Conservation (phyloP, 495 filamentous ascomycete species). For the Astrothelium subdiscretum region DNA sequence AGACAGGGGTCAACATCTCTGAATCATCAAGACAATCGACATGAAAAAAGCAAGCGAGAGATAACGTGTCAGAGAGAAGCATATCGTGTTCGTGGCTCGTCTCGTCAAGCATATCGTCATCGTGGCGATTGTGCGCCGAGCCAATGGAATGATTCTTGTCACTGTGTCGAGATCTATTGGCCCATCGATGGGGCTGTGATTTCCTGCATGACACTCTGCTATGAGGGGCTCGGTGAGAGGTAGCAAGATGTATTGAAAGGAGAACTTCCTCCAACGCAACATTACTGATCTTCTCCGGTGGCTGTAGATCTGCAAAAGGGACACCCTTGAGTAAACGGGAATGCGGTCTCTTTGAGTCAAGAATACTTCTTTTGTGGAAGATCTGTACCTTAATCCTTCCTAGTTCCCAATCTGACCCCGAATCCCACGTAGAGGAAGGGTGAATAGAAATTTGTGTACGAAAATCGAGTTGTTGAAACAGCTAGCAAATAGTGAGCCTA, state of each 20-base stretch:
- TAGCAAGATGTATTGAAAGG: conserved; percentile 7
- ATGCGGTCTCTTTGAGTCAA: not conserved
- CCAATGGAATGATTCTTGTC: not conserved
- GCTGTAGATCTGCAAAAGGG: conserved; percentile 13
- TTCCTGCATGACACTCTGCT: not conserved
- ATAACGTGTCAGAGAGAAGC: not conserved
- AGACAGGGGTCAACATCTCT: too few species aligned
- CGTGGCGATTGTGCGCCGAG: not conserved
- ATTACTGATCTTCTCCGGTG: conserved; percentile 10
- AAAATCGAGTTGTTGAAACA: not conserved
- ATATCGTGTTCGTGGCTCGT: not conserved
- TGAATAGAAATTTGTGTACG: not conserved
- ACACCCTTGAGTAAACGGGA: conserved; percentile 12
- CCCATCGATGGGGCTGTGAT: not conserved
- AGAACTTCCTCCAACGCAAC: conserved; percentile 9
- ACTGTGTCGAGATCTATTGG: not conserved
- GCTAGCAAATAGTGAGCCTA: not conserved
- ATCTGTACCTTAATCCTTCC: conserved; percentile 8
- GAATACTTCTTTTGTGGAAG: conserved; percentile 3
- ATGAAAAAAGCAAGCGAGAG: too few species aligned
- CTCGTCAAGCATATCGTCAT: not conserved
- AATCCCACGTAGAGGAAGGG: not conserved
- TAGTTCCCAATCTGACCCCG: conserved; percentile 2
- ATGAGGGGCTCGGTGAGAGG: not conserved
- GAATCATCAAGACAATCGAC: too few species aligned